Base-by-base conservation (phyloP, 345 rosid genomes). In the Balakata baccata region DNA sequence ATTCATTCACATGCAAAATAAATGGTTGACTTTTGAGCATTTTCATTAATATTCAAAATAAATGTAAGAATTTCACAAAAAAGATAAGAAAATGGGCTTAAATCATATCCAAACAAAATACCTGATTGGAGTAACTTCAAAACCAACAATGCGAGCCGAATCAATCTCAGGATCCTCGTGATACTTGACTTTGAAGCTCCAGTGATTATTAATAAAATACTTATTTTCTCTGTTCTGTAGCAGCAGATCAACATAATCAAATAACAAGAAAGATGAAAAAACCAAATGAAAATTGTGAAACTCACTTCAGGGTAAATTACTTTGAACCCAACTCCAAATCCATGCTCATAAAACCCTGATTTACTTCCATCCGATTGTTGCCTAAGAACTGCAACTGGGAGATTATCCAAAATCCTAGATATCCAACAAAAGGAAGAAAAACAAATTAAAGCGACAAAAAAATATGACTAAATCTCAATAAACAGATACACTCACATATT, bases 361-460 rank as follows among this genome's bases (percentile, higher is more conserved):
- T 75, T 88, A 80, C 86, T 87, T 59, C 93, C 96, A 86, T 94
- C 98, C 79, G 92, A 89, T 80, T 92, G 85, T 82, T 87, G 89
- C 79, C 96, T 88, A 76, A 75, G 90, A 75, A 94, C 97, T 77
- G 97, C 97, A 75, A 94, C 97, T 7, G 98, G 98, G 84, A 94
- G 98, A 79, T 94, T 94, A 83, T 92, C 98, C n/a, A 94, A 85
- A 82, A 94, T 94, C 97, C 98, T 94, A 82, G 70, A 78, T 9
- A 80, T 58, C 64, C 78, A 79, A 64, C 6, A 45, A 18, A n/a
- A n/a, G n/a, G n/a, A n/a, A 16, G 8, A 16, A 62, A 67, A 6
- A 38, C n/a, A 47, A 17, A 59, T 6, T 50, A 67, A 46, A 58
- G 3, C 22, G 58, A 72, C 16, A 71, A 51, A 53, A 11, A 64